A percentile compares a stretch with the other conserved stretches of the same genome.
phyloP scores from a whole-genome alignment of 208 protist species.

The Eutreptiella sp. region DNA sequence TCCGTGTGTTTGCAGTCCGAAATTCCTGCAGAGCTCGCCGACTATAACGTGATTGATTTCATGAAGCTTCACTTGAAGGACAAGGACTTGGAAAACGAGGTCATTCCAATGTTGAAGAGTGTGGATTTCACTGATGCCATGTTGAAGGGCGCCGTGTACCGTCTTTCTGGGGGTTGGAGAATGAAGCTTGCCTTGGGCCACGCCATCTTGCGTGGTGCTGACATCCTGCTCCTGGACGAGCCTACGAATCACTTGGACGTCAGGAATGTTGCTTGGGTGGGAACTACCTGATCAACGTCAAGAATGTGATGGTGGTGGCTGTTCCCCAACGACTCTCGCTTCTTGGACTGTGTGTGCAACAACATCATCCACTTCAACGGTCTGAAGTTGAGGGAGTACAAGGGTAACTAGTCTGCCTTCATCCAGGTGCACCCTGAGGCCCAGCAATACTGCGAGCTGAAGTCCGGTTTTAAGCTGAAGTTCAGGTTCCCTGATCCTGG shows the following conservation, averaged over 20 bases:
- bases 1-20: too few species aligned
- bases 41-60: too few species aligned
- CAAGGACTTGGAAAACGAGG: too few species aligned
- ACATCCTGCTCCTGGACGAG: conserved; percentile 59
- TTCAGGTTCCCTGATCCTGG: conserved; percentile 48
- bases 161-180: conserved; percentile 55
- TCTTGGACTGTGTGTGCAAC: conserved; percentile 53
- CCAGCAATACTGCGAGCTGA: conserved; percentile 46
- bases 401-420: conserved; percentile 53
- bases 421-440: conserved; percentile 38
- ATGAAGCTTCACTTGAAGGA: too few species aligned
- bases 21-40: too few species aligned
- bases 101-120: too few species aligned
- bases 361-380: conserved; percentile 51
- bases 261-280: conserved; percentile 45
- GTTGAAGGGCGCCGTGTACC: conserved; percentile 27
- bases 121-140: too few species aligned
- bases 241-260: conserved; percentile 60
- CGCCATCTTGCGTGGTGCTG: conserved; percentile 49
- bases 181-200: conserved; percentile 52
- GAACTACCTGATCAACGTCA: conserved; percentile 43
- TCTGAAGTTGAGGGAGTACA: conserved; percentile 48
- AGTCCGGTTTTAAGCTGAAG: conserved; percentile 31
- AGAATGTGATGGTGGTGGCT: conserved; percentile 47
- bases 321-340: conserved; percentile 54